phyloP scores from a whole-genome alignment of 1,284 basidiomycete species.

The Trametes polyzona region DNA sequence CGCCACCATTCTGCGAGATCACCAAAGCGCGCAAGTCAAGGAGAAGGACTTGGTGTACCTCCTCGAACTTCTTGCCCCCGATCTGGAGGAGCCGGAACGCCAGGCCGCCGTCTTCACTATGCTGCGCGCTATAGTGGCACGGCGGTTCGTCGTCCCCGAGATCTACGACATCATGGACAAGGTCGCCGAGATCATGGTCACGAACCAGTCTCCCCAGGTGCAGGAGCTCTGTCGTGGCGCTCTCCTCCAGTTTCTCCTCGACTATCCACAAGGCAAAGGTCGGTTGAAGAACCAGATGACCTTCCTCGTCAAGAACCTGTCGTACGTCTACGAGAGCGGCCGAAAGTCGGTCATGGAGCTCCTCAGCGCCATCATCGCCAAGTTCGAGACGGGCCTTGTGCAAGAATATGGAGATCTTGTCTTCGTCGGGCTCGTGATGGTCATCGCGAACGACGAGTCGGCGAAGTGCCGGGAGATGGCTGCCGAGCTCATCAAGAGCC shows the following conservation, averaged over 20 bases:
- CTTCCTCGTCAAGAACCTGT: slow-evolving; percentile 93
- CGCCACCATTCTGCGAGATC: slow-evolving; percentile 85
- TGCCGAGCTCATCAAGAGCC: slow-evolving; percentile 77
- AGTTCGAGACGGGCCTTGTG: slow-evolving; percentile 83
- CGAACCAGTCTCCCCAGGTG: slow-evolving; percentile 88
- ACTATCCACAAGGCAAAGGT: slow-evolving; percentile 97
- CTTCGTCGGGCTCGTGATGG: slow-evolving; percentile 92
- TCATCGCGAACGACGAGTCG: slow-evolving; percentile 92
- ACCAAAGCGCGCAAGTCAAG: slow-evolving; percentile 77
- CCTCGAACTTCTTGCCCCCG: slow-evolving; percentile 84
- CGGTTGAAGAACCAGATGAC: slow-evolving; percentile 88
- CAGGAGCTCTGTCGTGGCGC: slow-evolving; percentile 91
- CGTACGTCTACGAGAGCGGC: slow-evolving; percentile 91
- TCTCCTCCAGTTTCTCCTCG: slow-evolving; percentile 93
- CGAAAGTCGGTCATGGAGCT: slow-evolving; percentile 93
- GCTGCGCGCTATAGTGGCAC: slow-evolving; percentile 89
- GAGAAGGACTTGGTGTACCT: slow-evolving; percentile 91
- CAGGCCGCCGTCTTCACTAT: slow-evolving; percentile 90
- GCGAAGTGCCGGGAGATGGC: slow-evolving; percentile 89
- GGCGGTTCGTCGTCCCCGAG: slow-evolving; percentile 93
- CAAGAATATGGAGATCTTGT: slow-evolving; percentile 88
- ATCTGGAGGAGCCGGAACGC: slow-evolving; percentile 92
- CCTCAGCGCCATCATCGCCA: slow-evolving; percentile 79
- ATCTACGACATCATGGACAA: slow-evolving; percentile 98
- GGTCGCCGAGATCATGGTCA: slow-evolving; percentile 94